Evolutionary conservation across 306 rosid genomes (phyloP).

Genomic region (Fagus crenata): DNA sequence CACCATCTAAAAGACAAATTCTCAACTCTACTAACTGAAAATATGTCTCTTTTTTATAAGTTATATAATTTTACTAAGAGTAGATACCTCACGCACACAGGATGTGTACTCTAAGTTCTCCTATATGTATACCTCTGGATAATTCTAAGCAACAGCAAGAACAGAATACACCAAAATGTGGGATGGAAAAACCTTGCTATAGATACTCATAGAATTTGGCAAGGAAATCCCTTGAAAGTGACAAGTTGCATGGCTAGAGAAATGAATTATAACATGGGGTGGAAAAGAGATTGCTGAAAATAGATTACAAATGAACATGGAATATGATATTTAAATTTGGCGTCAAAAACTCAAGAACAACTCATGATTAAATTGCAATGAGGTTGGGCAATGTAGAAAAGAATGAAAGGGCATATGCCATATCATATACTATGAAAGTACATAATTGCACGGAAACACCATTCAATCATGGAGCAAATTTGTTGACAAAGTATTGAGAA

Average conservation of each 20-base stretch:
- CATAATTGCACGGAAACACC: background rate
- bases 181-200: background rate
- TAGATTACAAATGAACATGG: background rate
- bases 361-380: background rate
- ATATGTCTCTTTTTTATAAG: too few species aligned
- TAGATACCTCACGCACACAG: too few species aligned
- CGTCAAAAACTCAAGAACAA: background rate
- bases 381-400: background rate
- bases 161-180: conserved; percentile 4
- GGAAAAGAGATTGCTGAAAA: background rate
- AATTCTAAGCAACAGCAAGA: background rate
- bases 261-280: background rate
- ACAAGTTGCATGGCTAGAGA: background rate
- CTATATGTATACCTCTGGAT: background rate
- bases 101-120: too few species aligned
- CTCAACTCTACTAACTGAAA: background rate
- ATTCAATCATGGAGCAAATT: background rate
- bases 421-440: background rate
- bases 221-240: background rate
- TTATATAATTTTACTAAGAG: too few species aligned
- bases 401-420: background rate
- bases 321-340: background rate
- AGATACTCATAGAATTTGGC: background rate
- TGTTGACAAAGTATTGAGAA: background rate
- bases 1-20: background rate